Evolutionary conservation across 768 basidiomycete species (phyloP), one percentile per base, ranked within the genome.

Genomic region (Lentinula lateritia): DNA sequence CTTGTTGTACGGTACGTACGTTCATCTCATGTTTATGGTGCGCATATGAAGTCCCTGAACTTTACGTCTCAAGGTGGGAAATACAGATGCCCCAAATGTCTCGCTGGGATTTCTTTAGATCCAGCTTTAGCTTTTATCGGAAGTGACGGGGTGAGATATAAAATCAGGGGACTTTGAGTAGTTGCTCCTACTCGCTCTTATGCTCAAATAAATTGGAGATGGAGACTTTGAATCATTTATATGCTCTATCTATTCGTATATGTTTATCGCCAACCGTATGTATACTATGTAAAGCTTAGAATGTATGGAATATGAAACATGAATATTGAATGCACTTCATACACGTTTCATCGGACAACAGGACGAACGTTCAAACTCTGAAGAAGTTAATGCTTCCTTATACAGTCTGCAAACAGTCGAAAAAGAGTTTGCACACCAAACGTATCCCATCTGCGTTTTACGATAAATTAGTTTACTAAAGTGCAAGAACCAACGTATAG

Each of bases 1-100:
- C 73, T 90, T 67, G 74, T 88, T 62, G 75, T 90, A 60, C 82
- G 80, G 87, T 89, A 68, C 64, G 87, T 89, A 68, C 64, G 82
- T 75, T 32, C 5, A 13, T 8, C 16, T 15, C n/a, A 20, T 34
- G 5, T 8, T 34, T 38, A 8, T 54, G 1, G 36, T 12, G 9
- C 23, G 53, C 20, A 62, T 15, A 18, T 39, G 20, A 39, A 28
- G 8, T 2, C n/a, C 50, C 13, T 7, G 46, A 41, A 20, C 16
- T 16, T 58, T 5, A 62, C 12, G 7, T 13, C 36, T 56, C 41
- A 23, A 56, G 55, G 15, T 56, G 55, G 55, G 55, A 56, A 56
- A 43, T 56, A 28, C 55, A 43, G 41, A 45, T 56, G 16, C 55
- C 55, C n/a, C 55, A 56, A 4, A 20, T 34, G 4, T 56, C 55